Percentiles rank a stretch among this genome's conserved stretches.
Evolutionary conservation across 345 rosid genomes (phyloP).

Genomic region (Pistacia integerrima): DNA sequence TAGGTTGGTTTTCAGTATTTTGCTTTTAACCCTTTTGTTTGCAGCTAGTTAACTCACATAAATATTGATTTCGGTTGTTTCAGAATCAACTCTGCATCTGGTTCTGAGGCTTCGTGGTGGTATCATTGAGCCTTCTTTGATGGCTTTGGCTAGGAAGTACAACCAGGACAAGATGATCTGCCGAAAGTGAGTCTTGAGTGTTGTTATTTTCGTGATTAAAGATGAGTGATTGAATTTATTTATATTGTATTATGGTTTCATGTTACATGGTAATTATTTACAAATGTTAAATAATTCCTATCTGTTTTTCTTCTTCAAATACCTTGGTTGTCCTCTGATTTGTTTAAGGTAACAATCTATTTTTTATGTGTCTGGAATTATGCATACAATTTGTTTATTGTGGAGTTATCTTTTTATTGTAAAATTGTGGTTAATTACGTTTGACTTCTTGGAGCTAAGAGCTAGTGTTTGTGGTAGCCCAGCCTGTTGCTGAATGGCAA

Average conservation of each 20-base stretch:
- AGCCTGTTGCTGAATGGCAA: too few relatives aligned
- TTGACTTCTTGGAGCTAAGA: background rate
- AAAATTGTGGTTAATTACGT: background rate
- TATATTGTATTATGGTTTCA: background rate
- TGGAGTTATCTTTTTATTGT: background rate
- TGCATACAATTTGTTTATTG: background rate
- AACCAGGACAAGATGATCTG: constrained; percentile 79
- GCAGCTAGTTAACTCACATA: too few relatives aligned
- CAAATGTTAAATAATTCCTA: background rate
- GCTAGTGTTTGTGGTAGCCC: background rate
- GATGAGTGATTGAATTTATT: background rate
- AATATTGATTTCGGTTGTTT: constrained; percentile 7
- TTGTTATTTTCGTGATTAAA: background rate
- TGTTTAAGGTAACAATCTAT: background rate
- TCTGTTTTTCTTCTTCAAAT: background rate
- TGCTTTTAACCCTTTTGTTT: too few relatives aligned
- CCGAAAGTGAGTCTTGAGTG: constrained; percentile 57
- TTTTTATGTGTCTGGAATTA: background rate
- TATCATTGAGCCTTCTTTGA: constrained; percentile 69
- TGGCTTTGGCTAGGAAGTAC: constrained; percentile 74
- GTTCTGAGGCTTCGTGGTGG: constrained; percentile 83
- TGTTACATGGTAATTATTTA: background rate
- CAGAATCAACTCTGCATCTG: constrained; percentile 73
- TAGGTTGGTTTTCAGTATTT: too few relatives aligned
- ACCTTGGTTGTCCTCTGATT: background rate